Percentiles rank a stretch among this genome's conserved stretches.
These are phyloP conservation scores for Pichia membranifaciens DNA, from an alignment of 805 yeast species.

Conservation along the genomic window DNA sequence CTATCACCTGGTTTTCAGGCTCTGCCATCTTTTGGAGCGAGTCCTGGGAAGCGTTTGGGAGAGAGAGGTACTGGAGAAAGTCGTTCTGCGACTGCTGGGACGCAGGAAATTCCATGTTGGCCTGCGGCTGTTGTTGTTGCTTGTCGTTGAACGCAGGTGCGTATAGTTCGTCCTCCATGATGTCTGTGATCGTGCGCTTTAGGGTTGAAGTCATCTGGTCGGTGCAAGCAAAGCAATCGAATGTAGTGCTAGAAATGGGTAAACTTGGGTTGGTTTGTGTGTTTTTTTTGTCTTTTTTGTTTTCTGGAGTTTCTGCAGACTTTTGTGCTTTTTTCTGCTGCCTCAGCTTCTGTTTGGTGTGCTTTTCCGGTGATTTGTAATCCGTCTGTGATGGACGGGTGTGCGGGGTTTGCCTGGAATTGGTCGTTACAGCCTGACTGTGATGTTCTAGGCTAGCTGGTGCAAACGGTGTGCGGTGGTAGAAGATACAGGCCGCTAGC, in stretches of 20 bases:
- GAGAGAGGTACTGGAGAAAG: constrained; percentile 20
- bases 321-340: too few relatives aligned
- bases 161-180: constrained; percentile 29
- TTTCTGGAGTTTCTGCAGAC: too few relatives aligned
- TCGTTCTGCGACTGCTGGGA: constrained; percentile 12
- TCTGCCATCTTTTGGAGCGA: constrained; percentile 14
- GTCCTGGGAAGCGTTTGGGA: constrained; percentile 26
- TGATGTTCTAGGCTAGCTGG: too few relatives aligned
- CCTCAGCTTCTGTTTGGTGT: too few relatives aligned
- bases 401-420: too few relatives aligned
- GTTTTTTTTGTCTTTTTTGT: too few relatives aligned
- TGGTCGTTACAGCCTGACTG: too few relatives aligned
- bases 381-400: too few relatives aligned
- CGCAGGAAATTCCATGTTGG: not conserved
- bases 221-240: too few relatives aligned
- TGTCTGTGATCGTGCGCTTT: constrained; percentile 29
- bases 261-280: too few relatives aligned
- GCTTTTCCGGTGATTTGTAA: too few relatives aligned
- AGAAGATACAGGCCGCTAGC: not conserved
- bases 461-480: not conserved
- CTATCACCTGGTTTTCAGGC: not conserved
- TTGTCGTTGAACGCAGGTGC: constrained; percentile 12
- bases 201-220: constrained; percentile 24
- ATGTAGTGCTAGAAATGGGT: too few relatives aligned
- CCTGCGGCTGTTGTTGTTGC: constrained; percentile 1